Evolutionary conservation across 495 filamentous ascomycete species (phyloP).

Genomic region (Lichenothelia convexa): DNA sequence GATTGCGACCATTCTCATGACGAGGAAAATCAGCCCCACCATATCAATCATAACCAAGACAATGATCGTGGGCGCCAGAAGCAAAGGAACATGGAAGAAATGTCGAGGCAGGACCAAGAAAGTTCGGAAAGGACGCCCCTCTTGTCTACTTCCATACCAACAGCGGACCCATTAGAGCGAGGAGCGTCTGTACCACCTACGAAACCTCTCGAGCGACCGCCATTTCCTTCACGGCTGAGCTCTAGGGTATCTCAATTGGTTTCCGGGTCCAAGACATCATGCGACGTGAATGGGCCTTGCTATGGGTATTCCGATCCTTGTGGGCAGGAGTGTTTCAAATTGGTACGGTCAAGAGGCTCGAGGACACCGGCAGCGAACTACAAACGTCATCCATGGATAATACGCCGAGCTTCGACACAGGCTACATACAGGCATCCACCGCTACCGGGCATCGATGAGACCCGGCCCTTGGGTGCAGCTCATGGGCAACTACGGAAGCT

Average conservation of each 20-base stretch:
- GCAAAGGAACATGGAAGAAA: not conserved
- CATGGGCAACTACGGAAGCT: no score
- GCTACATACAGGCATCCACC: conserved; percentile 15
- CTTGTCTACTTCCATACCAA: not conserved
- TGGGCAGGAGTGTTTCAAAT: conserved; percentile 60
- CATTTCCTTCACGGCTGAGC: conserved; percentile 23
- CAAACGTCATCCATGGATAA: conserved; percentile 2
- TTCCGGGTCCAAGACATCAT: conserved; percentile 46
- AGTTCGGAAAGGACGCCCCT: conserved; percentile 1
- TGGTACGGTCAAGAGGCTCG: conserved; percentile 9
- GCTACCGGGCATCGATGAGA: conserved; percentile 15
- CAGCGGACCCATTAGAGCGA: not conserved
- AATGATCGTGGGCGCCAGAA: not conserved
- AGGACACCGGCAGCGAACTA: conserved; percentile 3
- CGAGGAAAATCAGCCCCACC: conserved; percentile 13
- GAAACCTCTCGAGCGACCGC: conserved; percentile 22
- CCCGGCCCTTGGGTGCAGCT: not conserved
- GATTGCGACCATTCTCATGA: conserved; percentile 77
- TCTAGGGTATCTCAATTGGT: conserved; percentile 45
- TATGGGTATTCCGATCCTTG: conserved; percentile 75
- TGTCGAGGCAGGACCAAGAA: not conserved
- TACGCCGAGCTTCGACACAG: not conserved
- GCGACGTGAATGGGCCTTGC: conserved; percentile 60
- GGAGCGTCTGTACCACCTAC: conserved; percentile 12
- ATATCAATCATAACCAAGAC: conserved; percentile 3